Percentiles rank a stretch among this genome's conserved stretches.
phyloP scores from a whole-genome alignment of 257 asterid species.

The Capsicum pubescens region DNA sequence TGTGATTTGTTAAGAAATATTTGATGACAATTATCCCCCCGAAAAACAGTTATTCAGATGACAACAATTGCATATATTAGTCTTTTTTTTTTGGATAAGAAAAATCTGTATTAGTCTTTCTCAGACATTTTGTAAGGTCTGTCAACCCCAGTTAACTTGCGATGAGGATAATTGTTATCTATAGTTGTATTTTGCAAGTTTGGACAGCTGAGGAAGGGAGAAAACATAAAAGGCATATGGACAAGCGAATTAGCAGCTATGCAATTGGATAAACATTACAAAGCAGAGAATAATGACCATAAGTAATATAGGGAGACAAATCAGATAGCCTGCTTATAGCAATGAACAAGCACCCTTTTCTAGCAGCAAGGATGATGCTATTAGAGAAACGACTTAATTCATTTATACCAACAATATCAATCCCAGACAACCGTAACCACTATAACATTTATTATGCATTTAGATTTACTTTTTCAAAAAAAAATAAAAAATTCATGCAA shows the following conservation, averaged over 20 bases:
- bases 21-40: slow-evolving; percentile 9
- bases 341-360: slow-evolving; percentile 16
- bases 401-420: background rate
- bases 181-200: slow-evolving; percentile 4
- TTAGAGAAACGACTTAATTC: background rate
- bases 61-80: background rate
- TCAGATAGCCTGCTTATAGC: background rate
- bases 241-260: background rate
- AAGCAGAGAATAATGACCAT: background rate
- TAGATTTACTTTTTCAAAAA: background rate
- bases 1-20: background rate
- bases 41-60: background rate
- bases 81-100: background rate
- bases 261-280: background rate
- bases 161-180: background rate
- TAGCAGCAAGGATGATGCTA: background rate
- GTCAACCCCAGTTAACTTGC: slow-evolving; percentile 20
- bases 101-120: slow-evolving; percentile 4
- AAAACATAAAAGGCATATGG: slow-evolving; percentile 2
- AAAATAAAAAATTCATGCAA: background rate
- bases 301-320: background rate
- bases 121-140: slow-evolving; percentile 7
- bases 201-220: background rate
- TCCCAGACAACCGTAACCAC: background rate
- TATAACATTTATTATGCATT: background rate